Evolutionary conservation across 2,329 filamentous ascomycete genomes (phyloP).

Genomic region (Thielaviopsis euricoi): DNA sequence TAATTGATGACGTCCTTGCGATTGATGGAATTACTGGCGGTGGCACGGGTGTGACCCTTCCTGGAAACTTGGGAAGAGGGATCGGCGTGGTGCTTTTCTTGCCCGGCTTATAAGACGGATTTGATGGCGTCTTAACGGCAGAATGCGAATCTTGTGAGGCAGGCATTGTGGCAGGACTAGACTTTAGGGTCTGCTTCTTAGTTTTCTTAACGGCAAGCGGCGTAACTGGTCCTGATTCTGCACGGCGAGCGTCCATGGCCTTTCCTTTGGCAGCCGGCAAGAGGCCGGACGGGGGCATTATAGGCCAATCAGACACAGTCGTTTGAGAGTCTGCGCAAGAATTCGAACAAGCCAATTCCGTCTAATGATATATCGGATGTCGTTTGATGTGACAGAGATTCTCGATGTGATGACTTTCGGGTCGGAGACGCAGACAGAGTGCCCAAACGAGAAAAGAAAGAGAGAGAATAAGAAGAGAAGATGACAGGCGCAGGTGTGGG

Average conservation of each 20-base stretch:
- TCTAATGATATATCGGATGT: not conserved
- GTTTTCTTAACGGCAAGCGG: conserved; percentile 7
- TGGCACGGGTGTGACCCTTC: not conserved
- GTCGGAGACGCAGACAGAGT: not conserved
- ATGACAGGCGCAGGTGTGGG: too few relatives aligned
- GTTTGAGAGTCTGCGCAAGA: not conserved
- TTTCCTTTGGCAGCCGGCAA: not conserved
- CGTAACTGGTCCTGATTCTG: conserved; percentile 1
- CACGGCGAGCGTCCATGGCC: not conserved
- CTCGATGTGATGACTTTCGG: not conserved
- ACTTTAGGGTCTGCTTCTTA: not conserved
- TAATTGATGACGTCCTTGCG: not conserved
- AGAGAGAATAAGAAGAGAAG: not conserved
- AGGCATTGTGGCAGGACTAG: conserved; percentile 1
- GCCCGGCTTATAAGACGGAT: conserved; percentile 6
- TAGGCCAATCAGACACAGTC: not conserved
- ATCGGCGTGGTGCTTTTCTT: conserved; percentile 9
- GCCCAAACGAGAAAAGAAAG: not conserved
- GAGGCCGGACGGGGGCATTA: not conserved
- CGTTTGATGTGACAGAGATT: not conserved
- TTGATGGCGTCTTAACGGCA: conserved; percentile 1
- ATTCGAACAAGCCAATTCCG: not conserved
- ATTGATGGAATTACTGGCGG: not conserved
- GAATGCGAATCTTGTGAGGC: not conserved
- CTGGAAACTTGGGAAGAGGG: conserved; percentile 1